These are phyloP conservation scores for Eimeria praecox DNA, from an alignment of 169 alveolate genomes.

Conservation along the genomic window DNA sequence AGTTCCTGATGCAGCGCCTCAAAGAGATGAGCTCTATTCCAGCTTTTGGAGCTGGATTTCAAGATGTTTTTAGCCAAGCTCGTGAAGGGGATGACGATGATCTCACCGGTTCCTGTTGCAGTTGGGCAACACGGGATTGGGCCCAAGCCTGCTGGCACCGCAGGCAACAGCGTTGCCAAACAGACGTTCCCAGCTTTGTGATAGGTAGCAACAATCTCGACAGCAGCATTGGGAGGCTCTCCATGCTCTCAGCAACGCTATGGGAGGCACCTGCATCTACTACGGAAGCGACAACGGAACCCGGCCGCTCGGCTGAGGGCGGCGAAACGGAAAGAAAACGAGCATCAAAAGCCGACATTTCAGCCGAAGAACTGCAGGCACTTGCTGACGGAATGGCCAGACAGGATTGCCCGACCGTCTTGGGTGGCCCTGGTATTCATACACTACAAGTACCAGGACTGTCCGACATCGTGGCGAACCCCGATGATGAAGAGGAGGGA, in stretches of 20 bases:
- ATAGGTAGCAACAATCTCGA: slow-evolving; percentile 52
- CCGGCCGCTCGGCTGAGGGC: slow-evolving; percentile 22
- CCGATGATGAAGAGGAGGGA: slow-evolving; percentile 56
- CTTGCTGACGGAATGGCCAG: background rate
- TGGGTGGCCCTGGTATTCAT: slow-evolving; percentile 9
- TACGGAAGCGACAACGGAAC: background rate
- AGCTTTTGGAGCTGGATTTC: background rate
- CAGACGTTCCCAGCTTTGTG: background rate
- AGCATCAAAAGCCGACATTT: background rate
- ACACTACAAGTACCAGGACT: background rate
- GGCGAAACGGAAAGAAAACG: slow-evolving; percentile 12
- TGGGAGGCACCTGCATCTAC: background rate
- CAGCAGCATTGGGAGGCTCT: slow-evolving; percentile 42
- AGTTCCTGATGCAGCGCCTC: slow-evolving; percentile 56
- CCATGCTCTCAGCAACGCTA: slow-evolving; percentile 63
- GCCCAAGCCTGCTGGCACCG: slow-evolving; percentile 68
- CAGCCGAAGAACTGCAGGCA: slow-evolving; percentile 24
- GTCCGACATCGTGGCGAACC: background rate
- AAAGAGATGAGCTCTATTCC: background rate
- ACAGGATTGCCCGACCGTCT: background rate
- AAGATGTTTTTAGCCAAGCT: background rate
- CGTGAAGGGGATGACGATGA: slow-evolving; percentile 4
- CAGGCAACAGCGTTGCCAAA: background rate
- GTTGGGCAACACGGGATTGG: slow-evolving; percentile 77
- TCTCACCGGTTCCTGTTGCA: background rate